Evolutionary conservation across 2,329 filamentous ascomycete species (phyloP).

Genomic region (Microsporum audouinii): DNA sequence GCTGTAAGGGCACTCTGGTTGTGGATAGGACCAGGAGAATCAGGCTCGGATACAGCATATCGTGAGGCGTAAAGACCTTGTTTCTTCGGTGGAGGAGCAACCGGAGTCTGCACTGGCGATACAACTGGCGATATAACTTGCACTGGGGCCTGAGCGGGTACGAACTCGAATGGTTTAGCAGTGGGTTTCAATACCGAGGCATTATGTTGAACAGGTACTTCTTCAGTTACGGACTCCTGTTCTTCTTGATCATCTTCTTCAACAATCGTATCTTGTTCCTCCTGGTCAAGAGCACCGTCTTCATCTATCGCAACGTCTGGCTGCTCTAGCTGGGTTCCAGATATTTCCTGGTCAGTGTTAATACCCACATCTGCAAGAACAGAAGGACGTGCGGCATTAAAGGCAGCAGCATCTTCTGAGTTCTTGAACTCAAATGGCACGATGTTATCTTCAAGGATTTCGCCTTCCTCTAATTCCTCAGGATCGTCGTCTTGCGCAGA

Average conservation of each 20-base stretch:
- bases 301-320: background rate
- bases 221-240: background rate
- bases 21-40: conserved; percentile 18
- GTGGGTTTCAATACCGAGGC: conserved; percentile 11
- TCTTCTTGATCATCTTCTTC: background rate
- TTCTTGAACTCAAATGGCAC: conserved; percentile 51
- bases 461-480: conserved; percentile 24
- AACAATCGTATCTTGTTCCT: conserved; percentile 2
- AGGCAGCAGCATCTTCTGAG: conserved; percentile 34
- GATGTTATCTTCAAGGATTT: conserved; percentile 34
- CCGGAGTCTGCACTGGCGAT: conserved; percentile 13
- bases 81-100: conserved; percentile 11
- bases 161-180: conserved; percentile 55
- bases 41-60: conserved; percentile 22
- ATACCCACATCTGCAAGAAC: conserved; percentile 9
- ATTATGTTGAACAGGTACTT: background rate
- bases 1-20: conserved; percentile 7
- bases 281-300: background rate
- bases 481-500: conserved; percentile 24
- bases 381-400: conserved; percentile 43
- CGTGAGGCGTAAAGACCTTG: conserved; percentile 27
- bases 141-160: conserved; percentile 15
- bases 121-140: conserved; percentile 17
- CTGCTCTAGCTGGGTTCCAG: background rate
- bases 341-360: background rate